Evolutionary conservation across 2,329 filamentous ascomycete genomes (phyloP).

Genomic region (Dactylellina cionopaga): DNA sequence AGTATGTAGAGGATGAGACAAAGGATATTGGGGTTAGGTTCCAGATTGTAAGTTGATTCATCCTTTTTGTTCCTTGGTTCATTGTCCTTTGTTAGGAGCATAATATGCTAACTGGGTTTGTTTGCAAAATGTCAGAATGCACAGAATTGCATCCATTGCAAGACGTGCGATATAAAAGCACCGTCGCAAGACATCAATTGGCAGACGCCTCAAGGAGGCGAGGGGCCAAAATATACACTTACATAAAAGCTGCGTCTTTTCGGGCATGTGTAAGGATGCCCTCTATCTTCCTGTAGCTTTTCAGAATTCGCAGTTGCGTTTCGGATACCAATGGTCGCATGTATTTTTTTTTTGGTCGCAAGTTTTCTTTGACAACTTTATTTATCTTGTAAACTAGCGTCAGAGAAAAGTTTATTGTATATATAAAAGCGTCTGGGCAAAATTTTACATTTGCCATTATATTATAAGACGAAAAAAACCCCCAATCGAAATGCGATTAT

Average conservation of each 20-base stretch:
- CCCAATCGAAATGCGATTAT: no score
- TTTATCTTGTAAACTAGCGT: not conserved
- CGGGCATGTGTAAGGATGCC: not conserved
- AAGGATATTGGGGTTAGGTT: slow-evolving; percentile 91
- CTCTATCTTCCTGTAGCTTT: not conserved
- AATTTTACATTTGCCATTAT: no score
- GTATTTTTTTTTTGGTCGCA: no score
- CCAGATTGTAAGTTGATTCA: slow-evolving; percentile 76
- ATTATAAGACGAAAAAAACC: no score
- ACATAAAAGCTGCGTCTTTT: slow-evolving; percentile 10
- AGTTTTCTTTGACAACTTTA: not conserved
- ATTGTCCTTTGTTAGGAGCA: not conserved
- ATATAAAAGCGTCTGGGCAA: no score
- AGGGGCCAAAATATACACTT: slow-evolving; percentile 44
- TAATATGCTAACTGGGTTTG: not conserved
- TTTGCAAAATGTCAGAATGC: slow-evolving; percentile 44
- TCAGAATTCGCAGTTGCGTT: not conserved
- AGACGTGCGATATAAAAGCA: slow-evolving; percentile 99
- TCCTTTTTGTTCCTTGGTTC: not conserved
- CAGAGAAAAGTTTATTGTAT: no score
- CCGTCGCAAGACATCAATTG: slow-evolving; percentile 97
- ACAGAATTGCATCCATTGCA: slow-evolving; percentile 94
- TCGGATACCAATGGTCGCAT: not conserved
- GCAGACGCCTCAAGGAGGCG: slow-evolving; percentile 92
- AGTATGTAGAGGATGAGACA: slow-evolving; percentile 91